Percentiles rank a stretch among this genome's conserved stretches.
phyloP scores from a whole-genome alignment of 768 basidiomycete species.

The Lactarius tabidus region DNA sequence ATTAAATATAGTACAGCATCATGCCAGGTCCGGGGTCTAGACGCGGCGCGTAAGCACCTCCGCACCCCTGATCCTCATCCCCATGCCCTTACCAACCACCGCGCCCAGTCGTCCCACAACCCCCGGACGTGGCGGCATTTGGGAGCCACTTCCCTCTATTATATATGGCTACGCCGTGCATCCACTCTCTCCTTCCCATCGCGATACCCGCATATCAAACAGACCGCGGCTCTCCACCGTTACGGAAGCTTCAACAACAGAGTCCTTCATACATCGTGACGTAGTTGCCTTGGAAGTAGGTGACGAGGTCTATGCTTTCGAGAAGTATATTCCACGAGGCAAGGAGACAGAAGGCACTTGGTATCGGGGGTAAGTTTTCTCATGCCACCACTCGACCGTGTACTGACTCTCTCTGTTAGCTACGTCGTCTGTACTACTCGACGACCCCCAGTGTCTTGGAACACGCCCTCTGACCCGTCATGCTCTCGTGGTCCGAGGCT shows the following conservation, averaged over 20 bases:
- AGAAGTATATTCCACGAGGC: slow-evolving; percentile 71
- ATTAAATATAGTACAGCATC: too few species aligned
- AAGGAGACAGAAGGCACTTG: slow-evolving; percentile 79
- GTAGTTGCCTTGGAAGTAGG: slow-evolving; percentile 89
- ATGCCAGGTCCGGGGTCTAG: too few species aligned
- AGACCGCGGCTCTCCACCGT: slow-evolving; percentile 58
- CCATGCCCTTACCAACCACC: slow-evolving; percentile 14
- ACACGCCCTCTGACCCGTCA: slow-evolving; percentile 54
- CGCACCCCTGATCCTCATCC: not conserved
- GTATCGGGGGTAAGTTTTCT: slow-evolving; percentile 77
- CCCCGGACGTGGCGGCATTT: slow-evolving; percentile 41
- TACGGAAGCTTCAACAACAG: slow-evolving; percentile 57
- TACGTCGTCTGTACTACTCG: slow-evolving; percentile 85
- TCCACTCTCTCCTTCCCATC: slow-evolving; percentile 70
- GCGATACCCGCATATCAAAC: slow-evolving; percentile 62
- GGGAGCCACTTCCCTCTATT: slow-evolving; percentile 67
- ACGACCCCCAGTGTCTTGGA: slow-evolving; percentile 66
- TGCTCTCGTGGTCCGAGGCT: slow-evolving; percentile 51
- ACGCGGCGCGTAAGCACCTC: not conserved
- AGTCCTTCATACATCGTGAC: slow-evolving; percentile 61
- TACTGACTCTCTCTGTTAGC: slow-evolving; percentile 37
- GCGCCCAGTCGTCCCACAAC: slow-evolving; percentile 22
- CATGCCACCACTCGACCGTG: slow-evolving; percentile 9
- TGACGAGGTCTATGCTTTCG: slow-evolving; percentile 96
- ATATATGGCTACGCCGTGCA: slow-evolving; percentile 92